Evolutionary conservation across 495 filamentous ascomycete species (phyloP).

Genomic region (Parathielavia appendiculata): DNA sequence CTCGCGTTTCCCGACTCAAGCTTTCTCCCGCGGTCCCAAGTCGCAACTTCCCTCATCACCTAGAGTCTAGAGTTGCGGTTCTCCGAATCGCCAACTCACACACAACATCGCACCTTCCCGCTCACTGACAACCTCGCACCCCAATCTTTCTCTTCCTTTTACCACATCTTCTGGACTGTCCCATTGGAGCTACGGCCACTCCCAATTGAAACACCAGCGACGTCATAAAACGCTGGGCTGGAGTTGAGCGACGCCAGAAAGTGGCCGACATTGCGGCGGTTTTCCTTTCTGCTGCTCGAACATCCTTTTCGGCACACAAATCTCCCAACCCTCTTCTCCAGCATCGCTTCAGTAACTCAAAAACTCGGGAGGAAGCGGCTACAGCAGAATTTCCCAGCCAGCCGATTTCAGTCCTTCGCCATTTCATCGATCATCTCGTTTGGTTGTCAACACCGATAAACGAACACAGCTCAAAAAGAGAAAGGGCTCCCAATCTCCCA

Average conservation of each 20-base stretch:
- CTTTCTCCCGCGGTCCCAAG: too few relatives aligned
- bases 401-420: not conserved
- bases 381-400: too few relatives aligned
- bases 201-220: not conserved
- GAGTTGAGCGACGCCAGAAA: not conserved
- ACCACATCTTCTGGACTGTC: not conserved
- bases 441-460: too few relatives aligned
- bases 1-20: too few relatives aligned
- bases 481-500: not conserved
- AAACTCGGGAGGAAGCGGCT: too few relatives aligned
- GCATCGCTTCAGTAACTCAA: not conserved
- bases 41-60: too few relatives aligned
- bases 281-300: not conserved
- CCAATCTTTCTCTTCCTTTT: not conserved
- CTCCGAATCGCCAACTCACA: not conserved
- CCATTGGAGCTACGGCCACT: not conserved
- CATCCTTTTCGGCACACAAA: not conserved
- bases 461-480: not conserved
- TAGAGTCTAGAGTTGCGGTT: not conserved
- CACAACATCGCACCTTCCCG: not conserved
- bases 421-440: not conserved
- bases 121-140: not conserved
- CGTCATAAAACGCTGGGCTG: not conserved
- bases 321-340: not conserved
- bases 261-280: not conserved